phyloP scores from a whole-genome alignment of 768 basidiomycete genomes.

The Serendipita sp. region DNA sequence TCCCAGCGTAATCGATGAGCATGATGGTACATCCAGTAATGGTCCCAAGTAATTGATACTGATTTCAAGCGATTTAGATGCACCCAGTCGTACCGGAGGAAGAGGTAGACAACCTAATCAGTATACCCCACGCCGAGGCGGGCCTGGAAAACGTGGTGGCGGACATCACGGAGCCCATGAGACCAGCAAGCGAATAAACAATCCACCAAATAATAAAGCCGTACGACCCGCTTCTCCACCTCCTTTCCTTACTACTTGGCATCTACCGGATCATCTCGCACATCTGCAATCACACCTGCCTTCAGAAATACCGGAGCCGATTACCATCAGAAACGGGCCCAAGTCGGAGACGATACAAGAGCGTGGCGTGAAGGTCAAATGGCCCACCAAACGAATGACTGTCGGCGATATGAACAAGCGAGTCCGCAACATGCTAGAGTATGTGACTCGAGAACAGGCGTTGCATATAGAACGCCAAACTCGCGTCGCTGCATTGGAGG shows the following conservation, averaged over 20 bases:
- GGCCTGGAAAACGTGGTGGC: constrained; percentile 27
- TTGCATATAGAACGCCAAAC: constrained; percentile 53
- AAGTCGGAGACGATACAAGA: constrained; percentile 36
- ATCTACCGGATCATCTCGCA: constrained; percentile 80
- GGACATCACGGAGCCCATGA: constrained; percentile 11
- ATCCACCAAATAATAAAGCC: not conserved
- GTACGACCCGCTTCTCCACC: constrained; percentile 34
- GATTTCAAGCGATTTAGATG: not conserved
- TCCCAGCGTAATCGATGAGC: not conserved
- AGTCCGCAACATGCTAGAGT: constrained; percentile 75
- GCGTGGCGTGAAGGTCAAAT: constrained; percentile 74
- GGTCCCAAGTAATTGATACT: not conserved
- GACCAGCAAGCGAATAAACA: not conserved
- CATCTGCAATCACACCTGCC: constrained; percentile 78
- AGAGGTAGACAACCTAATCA: not conserved
- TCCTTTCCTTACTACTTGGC: constrained; percentile 71
- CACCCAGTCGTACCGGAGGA: not conserved
- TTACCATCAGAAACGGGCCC: constrained; percentile 36
- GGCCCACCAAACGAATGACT: constrained; percentile 87
- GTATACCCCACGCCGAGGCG: constrained; percentile 12
- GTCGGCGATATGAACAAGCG: constrained; percentile 97
- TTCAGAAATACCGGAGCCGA: constrained; percentile 50
- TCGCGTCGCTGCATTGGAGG: constrained; percentile 49
- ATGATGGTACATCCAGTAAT: not conserved
- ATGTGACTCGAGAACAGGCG: constrained; percentile 81